Conservation (phyloP, 371 early-diverging fungal genomes). For the Chytridiales sp. region DNA sequence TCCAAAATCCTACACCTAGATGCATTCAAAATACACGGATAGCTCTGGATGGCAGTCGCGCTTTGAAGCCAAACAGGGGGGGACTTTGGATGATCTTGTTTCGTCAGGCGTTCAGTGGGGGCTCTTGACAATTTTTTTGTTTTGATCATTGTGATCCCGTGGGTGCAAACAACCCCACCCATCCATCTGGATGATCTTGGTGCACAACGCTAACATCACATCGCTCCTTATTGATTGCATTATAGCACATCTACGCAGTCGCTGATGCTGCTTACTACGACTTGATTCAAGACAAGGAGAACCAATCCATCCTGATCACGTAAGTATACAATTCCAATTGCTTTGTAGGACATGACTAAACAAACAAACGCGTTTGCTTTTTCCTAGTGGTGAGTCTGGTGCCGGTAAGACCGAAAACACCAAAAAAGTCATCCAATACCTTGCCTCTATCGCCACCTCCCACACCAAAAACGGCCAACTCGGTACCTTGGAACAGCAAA, state of each 20-base stretch:
- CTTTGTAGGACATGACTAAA: background rate
- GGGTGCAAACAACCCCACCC: too few species aligned
- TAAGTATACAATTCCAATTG: conserved; percentile 39
- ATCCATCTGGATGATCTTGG: too few species aligned
- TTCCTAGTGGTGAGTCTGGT: conserved; percentile 96
- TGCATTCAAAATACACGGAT: too few species aligned
- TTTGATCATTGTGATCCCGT: too few species aligned
- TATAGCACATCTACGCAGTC: conserved; percentile 89
- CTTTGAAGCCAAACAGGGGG: too few species aligned
- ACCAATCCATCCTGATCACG: conserved; percentile 99
- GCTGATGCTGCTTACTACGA: conserved; percentile 94
- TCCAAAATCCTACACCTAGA: background rate
- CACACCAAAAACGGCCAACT: conserved; percentile 33
- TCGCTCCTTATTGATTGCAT: too few species aligned
- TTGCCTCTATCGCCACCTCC: conserved; percentile 82
- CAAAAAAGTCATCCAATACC: conserved; percentile 98
- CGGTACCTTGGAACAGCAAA: conserved; percentile 84
- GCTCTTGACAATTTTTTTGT: background rate
- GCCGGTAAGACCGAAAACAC: conserved; percentile 99
- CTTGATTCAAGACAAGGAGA: conserved; percentile 91
- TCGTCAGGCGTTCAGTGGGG: too few species aligned
- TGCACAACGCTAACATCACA: too few species aligned
- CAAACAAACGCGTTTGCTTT: background rate
- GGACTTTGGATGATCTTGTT: too few species aligned
- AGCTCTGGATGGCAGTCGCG: too few species aligned